Evolutionary conservation across 176 grass and related monocot species (phyloP).

Genomic region (Eragrostis nindensis): DNA sequence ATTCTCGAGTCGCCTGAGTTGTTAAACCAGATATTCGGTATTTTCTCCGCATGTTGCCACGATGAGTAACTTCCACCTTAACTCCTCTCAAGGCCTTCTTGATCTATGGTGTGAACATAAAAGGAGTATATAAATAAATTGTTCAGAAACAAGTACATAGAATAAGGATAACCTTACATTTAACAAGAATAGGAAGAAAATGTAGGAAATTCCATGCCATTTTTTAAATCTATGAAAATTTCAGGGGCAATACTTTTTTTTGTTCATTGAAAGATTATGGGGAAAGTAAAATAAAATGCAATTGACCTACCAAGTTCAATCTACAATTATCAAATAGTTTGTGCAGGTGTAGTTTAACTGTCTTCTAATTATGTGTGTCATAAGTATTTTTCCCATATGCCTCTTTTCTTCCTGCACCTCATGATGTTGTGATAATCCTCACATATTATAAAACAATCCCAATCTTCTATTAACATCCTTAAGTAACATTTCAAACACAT

Average conservation of each 20-base stretch:
- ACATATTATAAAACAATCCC: too few species aligned
- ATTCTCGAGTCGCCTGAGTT: conserved; percentile 73
- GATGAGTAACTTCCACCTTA: conserved; percentile 96
- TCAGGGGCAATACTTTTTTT: background rate
- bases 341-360: background rate
- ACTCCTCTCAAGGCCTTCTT: conserved; percentile 93
- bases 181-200: conserved; percentile 2
- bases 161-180: background rate
- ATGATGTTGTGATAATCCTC: too few species aligned
- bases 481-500: background rate
- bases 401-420: too few species aligned
- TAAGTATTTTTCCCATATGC: too few species aligned
- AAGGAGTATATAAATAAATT: conserved; percentile 8
- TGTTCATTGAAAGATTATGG: background rate
- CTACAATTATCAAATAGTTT: conserved; percentile 16
- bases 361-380: background rate
- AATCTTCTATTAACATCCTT: too few species aligned
- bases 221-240: background rate
- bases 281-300: background rate
- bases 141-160: background rate
- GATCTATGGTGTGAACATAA: conserved; percentile 54
- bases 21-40: conserved; percentile 91
- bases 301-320: background rate
- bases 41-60: conserved; percentile 92
- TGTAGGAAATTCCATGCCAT: background rate